Percentiles rank a stretch among this genome's conserved stretches.
Conservation (phyloP, 495 filamentous ascomycete genomes). For the Lasiosphaeria ovina region DNA sequence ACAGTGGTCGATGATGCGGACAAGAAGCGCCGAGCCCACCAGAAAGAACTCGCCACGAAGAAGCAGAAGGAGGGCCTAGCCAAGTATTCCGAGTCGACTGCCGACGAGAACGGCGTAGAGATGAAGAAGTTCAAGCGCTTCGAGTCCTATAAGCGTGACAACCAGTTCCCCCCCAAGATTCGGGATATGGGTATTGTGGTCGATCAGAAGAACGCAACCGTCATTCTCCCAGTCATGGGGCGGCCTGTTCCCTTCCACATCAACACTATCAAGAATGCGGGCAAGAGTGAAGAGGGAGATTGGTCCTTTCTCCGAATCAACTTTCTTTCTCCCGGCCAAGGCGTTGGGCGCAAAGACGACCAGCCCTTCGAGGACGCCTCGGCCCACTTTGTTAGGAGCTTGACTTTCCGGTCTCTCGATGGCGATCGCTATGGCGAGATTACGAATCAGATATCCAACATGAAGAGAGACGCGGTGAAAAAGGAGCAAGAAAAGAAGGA, state of each 20-base stretch:
- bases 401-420: slow-evolving; percentile 91
- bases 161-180: slow-evolving; percentile 80
- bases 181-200: slow-evolving; percentile 84
- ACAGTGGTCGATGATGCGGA: slow-evolving; percentile 90
- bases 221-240: slow-evolving; percentile 95
- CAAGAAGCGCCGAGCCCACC: slow-evolving; percentile 81
- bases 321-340: slow-evolving; percentile 94
- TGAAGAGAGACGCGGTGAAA: slow-evolving; percentile 86
- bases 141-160: slow-evolving; percentile 98
- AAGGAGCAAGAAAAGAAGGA: slow-evolving; percentile 98
- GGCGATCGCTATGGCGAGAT: slow-evolving; percentile 84
- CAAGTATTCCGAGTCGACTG: slow-evolving; percentile 75
- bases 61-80: slow-evolving; percentile 86
- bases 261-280: slow-evolving; percentile 97
- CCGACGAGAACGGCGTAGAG: slow-evolving; percentile 81
- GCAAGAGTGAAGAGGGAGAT: slow-evolving; percentile 91
- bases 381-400: slow-evolving; percentile 91
- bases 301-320: slow-evolving; percentile 94
- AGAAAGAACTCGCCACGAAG: slow-evolving; percentile 82
- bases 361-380: slow-evolving; percentile 96
- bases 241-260: slow-evolving; percentile 98
- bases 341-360: slow-evolving; percentile 96
- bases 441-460: slow-evolving; percentile 82
- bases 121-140: slow-evolving; percentile 98
- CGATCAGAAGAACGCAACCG: slow-evolving; percentile 82